Conservation (phyloP, 2,329 filamentous ascomycete genomes). For the Nannizzia gypsea region DNA sequence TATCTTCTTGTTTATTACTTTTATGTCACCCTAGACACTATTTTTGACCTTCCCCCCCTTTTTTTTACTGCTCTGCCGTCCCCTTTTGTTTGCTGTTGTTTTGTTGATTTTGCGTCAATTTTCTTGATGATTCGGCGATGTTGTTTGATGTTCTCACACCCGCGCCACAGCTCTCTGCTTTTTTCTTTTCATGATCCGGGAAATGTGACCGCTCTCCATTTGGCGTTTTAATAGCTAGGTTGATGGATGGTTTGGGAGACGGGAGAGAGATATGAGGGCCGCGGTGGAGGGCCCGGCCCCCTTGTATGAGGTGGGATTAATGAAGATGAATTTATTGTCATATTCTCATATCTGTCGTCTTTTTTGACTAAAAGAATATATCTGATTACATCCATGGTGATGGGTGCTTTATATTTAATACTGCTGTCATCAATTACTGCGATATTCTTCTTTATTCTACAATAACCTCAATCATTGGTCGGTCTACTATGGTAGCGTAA, state of each 20-base stretch:
- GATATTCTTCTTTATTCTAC: no score
- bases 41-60: neutral
- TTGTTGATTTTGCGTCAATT: neutral
- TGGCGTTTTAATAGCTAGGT: slow-evolving; percentile 3
- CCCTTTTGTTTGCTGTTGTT: no score
- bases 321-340: slow-evolving; percentile 2
- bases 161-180: neutral
- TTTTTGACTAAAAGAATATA: neutral
- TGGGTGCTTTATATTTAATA: no score
- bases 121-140: neutral
- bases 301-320: neutral
- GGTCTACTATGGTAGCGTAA: no score
- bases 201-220: neutral
- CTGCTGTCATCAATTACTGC: no score
- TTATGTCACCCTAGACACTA: slow-evolving; percentile 1
- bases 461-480: no score
- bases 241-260: neutral
- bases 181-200: slow-evolving; percentile 1
- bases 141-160: neutral
- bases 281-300: neutral
- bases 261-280: neutral
- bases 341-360: neutral
- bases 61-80: neutral
- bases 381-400: neutral
- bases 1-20: slow-evolving; percentile 6